Conservation (phyloP, 2,329 filamentous ascomycete species). For the Cadophora luteo-olivacea region DNA sequence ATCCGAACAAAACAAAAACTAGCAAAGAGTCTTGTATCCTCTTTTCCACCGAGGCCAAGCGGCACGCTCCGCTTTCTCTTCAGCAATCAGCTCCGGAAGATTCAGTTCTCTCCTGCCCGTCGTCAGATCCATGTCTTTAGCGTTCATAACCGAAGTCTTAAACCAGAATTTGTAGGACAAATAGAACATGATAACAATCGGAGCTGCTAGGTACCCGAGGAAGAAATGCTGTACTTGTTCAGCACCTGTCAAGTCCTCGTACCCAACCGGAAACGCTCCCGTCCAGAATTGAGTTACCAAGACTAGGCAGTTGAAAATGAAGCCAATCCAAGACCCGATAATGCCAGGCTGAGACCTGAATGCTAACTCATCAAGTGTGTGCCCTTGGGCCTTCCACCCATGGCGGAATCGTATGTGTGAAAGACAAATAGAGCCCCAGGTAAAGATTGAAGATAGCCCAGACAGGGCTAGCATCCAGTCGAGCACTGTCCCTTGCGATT, state of each 20-base stretch:
- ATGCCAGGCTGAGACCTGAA: slow-evolving; percentile 83
- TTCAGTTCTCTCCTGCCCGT: slow-evolving; percentile 89
- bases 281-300: slow-evolving; percentile 89
- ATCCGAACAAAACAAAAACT: not conserved
- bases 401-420: slow-evolving; percentile 89
- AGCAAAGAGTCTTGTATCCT: slow-evolving; percentile 77
- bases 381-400: slow-evolving; percentile 76
- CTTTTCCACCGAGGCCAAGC: slow-evolving; percentile 80
- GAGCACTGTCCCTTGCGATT: slow-evolving; percentile 63
- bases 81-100: slow-evolving; percentile 75
- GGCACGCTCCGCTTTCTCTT: slow-evolving; percentile 78
- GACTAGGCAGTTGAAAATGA: slow-evolving; percentile 77
- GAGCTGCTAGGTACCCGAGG: slow-evolving; percentile 71
- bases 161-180: slow-evolving; percentile 78
- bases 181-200: slow-evolving; percentile 73
- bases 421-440: slow-evolving; percentile 86
- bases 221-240: slow-evolving; percentile 73
- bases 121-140: slow-evolving; percentile 82
- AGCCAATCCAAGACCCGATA: slow-evolving; percentile 79
- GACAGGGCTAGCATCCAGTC: slow-evolving; percentile 81
- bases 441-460: slow-evolving; percentile 77
- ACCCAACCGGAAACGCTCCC: slow-evolving; percentile 76
- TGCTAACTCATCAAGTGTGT: slow-evolving; percentile 76
- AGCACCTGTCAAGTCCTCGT: slow-evolving; percentile 50
- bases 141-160: slow-evolving; percentile 69